Conservation (phyloP, 768 basidiomycete genomes). For the Russula dissimulans region DNA sequence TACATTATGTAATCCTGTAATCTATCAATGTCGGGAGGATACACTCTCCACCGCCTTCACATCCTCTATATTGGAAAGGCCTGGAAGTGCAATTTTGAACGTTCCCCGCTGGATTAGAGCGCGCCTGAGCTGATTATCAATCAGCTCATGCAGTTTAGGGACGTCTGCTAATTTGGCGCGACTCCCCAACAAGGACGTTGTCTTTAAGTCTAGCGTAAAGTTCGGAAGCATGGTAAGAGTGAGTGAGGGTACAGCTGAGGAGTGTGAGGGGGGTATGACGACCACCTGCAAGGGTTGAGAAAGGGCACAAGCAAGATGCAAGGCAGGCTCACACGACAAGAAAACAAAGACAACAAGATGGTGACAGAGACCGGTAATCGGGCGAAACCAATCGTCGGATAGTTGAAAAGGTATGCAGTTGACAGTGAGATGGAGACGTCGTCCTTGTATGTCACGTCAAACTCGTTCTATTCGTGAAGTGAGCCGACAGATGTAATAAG, state of each 20-base stretch:
- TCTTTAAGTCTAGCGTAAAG: conserved; percentile 79
- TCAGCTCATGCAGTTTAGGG: conserved; percentile 93
- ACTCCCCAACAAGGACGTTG: conserved; percentile 88
- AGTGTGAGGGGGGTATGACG: conserved; percentile 49
- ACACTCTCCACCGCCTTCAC: conserved; percentile 19
- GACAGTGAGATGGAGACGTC: conserved; percentile 74
- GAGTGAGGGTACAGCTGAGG: conserved; percentile 48
- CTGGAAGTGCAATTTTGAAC: conserved; percentile 63
- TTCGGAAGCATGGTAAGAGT: conserved; percentile 72
- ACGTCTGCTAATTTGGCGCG: conserved; percentile 97
- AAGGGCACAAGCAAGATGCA: background rate
- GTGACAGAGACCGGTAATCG: conserved; percentile 75
- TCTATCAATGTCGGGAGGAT: background rate
- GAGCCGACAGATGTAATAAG: conserved; percentile 10
- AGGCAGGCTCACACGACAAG: conserved; percentile 44
- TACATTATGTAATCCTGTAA: conserved; percentile 5
- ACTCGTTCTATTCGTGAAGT: conserved; percentile 49
- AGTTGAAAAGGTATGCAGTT: conserved; percentile 78
- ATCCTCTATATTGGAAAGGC: conserved; percentile 35
- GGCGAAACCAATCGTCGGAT: conserved; percentile 73
- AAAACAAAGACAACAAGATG: conserved; percentile 66
- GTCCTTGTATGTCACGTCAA: conserved; percentile 80
- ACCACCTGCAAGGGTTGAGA: conserved; percentile 38
- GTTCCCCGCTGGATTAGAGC: conserved; percentile 35
- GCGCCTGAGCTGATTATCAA: conserved; percentile 55